Evolutionary conservation across 1,284 basidiomycete species (phyloP), one percentile per base, ranked within the genome.

Genomic region (Phlebopus sp.): DNA sequence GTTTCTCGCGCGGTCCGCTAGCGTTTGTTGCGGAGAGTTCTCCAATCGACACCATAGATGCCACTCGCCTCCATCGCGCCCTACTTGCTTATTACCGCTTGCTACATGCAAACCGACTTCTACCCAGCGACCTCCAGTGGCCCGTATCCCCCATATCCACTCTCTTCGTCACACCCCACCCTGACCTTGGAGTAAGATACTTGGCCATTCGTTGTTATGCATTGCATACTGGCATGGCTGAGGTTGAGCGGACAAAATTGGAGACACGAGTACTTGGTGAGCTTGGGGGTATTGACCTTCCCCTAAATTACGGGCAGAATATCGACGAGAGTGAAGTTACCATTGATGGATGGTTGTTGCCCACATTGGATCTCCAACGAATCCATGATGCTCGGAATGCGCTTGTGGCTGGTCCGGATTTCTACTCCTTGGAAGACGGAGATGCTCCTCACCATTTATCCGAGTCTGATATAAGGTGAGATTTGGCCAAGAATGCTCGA

Each of bases 31-130:
- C 63, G 32, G 52, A 59, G 9, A 49, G 58, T 9, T 43, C 68
- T 11, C 59, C 69, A 11, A 49, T 69, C 4, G 48, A 62, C 10
- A 53, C 61, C 4, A 49, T 78, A 38, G 73, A 80, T 30, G 50
- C 64, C 1, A 58, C 60, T 10, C 72, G 74, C 14, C 67, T 91
- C 4, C 89, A 93, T 32, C 70, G 73, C 21, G 66, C 88, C 0
- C 77, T 96, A 13, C 74, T 95, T 36, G 79, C 87, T 1, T 90
- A 92, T 61, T 89, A 88, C 59, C 85, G 92, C 32, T 76, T 95
- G 35, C 73, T 93, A 11, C 75, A 77, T 55, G 81, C 82, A 37
- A 91, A 91, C 61, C 81, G 83, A 11, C 69, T 78, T 47, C 73
- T 93, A 9, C 84, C 89, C 1, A 54, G 63, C 10, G 69, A 78